Evolutionary conservation across 257 asterid genomes (phyloP), one percentile per base, ranked within the genome.

Genomic region (Prunella vulgaris): DNA sequence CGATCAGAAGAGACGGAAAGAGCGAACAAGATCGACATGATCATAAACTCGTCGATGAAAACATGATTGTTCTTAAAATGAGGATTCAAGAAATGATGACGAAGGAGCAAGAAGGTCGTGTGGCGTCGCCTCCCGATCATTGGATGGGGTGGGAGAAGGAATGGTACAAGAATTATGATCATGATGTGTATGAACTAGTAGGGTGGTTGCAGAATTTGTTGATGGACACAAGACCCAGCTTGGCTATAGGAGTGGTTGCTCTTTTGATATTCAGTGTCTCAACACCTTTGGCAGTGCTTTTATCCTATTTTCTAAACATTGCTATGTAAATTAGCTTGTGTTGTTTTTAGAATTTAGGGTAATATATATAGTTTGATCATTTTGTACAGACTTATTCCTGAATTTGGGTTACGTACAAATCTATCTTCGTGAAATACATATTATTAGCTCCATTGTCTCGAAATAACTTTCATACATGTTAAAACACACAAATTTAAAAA

Each of bases 161-260:
- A 3, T 68, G 60, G 58, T 71, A 53, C 59, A 13, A 21, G 24
- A 58, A 54, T 40, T 77, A 81, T 60, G 69, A 79, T 17, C 46
- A 51, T 3, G 80, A 76, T 68, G 76, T 84, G 48, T 72, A 56
- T 68, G 85, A 79, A 60, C 81, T 76, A 13, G 37, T 84, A 53
- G 82, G 83, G 57, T 25, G 72, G 9, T 52, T 84, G 80, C 89
- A 84, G 57, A 33, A 9, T 14, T n/a, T 67, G 60, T 21, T 82
- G 33, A 82, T 84, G 85, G 64, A 77, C 5, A 65, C 66, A 5
- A 73, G 87, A 58, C 87, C 90, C 14, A 37, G 84, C 57, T 67
- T 82, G 35, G 79, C 53, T 68, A 10, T 80, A 24, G 85, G 84
- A 20, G 52, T 67, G 49, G 51, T 76, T 10, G 79, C 54, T 53